These are phyloP conservation scores for Eutrema yunnanense DNA, from an alignment of 345 rosid species.

Conservation along the genomic window DNA sequence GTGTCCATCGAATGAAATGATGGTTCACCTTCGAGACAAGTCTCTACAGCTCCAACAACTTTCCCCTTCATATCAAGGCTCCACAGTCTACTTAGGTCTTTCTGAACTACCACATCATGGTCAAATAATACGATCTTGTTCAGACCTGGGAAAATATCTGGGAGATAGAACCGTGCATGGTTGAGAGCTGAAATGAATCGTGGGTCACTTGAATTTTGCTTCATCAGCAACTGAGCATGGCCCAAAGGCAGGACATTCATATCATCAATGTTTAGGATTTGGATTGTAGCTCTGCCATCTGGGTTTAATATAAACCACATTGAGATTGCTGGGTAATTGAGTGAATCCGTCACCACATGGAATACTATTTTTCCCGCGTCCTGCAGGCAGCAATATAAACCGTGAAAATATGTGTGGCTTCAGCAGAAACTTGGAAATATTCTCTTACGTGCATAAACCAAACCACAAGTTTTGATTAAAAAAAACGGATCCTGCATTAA, in stretches of 20 bases:
- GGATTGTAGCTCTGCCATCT: slow-evolving; percentile 51
- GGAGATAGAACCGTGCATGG: slow-evolving; percentile 81
- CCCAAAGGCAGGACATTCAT: slow-evolving; percentile 53
- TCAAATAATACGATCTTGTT: slow-evolving; percentile 71
- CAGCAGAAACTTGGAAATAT: not conserved
- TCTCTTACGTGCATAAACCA: not conserved
- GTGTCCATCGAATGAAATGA: slow-evolving; percentile 52
- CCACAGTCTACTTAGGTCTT: slow-evolving; percentile 66
- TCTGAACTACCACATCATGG: slow-evolving; percentile 89
- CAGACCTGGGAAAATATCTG: slow-evolving; percentile 68
- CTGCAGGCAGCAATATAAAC: slow-evolving; percentile 35
- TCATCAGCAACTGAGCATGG: slow-evolving; percentile 42
- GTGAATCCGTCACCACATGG: slow-evolving; percentile 84
- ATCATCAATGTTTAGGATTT: slow-evolving; percentile 57
- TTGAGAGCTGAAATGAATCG: slow-evolving; percentile 60
- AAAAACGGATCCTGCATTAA: not conserved
- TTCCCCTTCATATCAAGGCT: slow-evolving; percentile 67
- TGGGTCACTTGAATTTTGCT: slow-evolving; percentile 52
- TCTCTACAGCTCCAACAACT: slow-evolving; percentile 89
- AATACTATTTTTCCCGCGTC: slow-evolving; percentile 62
- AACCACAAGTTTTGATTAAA: not conserved
- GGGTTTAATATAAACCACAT: slow-evolving; percentile 86
- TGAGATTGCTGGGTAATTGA: slow-evolving; percentile 79
- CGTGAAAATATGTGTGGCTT: not conserved
- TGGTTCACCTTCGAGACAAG: slow-evolving; percentile 56